phyloP scores from a whole-genome alignment of 805 yeast species.

The Saitoella complicata region DNA sequence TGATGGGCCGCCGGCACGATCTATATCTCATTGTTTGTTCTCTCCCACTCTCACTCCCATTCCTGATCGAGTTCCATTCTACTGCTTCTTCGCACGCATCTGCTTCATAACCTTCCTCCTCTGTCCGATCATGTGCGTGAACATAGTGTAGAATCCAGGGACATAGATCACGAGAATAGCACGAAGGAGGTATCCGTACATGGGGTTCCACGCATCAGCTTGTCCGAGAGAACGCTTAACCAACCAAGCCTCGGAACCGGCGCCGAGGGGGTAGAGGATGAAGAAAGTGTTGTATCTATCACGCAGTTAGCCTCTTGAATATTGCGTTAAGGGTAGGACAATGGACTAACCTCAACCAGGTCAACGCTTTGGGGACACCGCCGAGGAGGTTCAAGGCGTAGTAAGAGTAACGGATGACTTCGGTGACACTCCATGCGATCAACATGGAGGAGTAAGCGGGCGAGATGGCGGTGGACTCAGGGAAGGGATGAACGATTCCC shows the following conservation, averaged over 20 bases:
- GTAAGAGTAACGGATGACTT: conserved; percentile 72
- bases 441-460: conserved; percentile 46
- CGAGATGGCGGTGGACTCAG: conserved; percentile 47
- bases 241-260: conserved; percentile 63
- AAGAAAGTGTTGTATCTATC: conserved; percentile 53
- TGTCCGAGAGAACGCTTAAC: conserved; percentile 53
- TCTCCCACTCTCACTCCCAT: conserved; percentile 2
- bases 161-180: conserved; percentile 33
- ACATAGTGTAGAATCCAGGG: conserved; percentile 47
- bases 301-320: neutral
- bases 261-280: conserved; percentile 81
- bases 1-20: neutral
- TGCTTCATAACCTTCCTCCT: conserved; percentile 47
- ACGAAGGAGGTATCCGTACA: conserved; percentile 41
- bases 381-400: conserved; percentile 53
- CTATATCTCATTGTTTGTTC: neutral
- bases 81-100: conserved; percentile 13
- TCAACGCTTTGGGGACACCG: conserved; percentile 42
- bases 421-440: conserved; percentile 89
- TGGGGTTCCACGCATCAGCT: conserved; percentile 32
- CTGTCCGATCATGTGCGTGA: conserved; percentile 77
- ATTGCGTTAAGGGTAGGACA: neutral
- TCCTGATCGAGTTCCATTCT: neutral
- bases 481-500: conserved; percentile 66
- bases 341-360: conserved; percentile 37